Evolutionary conservation across 2,329 filamentous ascomycete species (phyloP).

Genomic region (Alternaria triticimaculans): DNA sequence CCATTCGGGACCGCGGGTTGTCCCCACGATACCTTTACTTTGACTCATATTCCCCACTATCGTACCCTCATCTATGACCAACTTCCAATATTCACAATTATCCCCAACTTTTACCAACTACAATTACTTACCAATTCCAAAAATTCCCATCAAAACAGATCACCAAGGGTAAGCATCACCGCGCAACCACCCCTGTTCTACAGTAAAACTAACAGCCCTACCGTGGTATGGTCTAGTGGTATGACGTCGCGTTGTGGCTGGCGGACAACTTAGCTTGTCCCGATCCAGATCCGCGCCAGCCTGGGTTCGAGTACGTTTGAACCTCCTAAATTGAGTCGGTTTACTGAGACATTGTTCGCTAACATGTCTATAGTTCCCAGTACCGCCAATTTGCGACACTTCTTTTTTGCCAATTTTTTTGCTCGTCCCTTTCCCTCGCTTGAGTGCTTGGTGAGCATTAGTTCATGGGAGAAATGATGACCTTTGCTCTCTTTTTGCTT

Average conservation of each 20-base stretch:
- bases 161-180: slow-evolving; percentile 9
- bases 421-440: neutral
- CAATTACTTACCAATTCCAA: rapidly evolving
- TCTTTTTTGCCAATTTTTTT: slow-evolving; percentile 13
- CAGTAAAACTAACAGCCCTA: neutral
- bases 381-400: slow-evolving; percentile 30
- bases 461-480: no score
- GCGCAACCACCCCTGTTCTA: neutral
- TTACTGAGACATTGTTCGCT: slow-evolving; percentile 19
- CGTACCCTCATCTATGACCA: neutral
- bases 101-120: neutral
- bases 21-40: neutral
- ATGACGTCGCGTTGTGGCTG: slow-evolving; percentile 42
- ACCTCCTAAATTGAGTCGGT: neutral
- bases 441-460: neutral
- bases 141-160: neutral
- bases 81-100: neutral
- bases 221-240: slow-evolving; percentile 27
- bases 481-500: neutral
- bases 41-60: neutral
- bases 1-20: neutral
- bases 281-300: slow-evolving; percentile 36
- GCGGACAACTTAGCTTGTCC: slow-evolving; percentile 22
- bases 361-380: slow-evolving; percentile 32
- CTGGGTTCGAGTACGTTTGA: slow-evolving; percentile 34